A percentile compares a stretch with the other conserved stretches of the same genome.
These are phyloP conservation scores for Neobulgaria alba DNA, from an alignment of 2,329 filamentous ascomycete genomes.

Conservation along the genomic window DNA sequence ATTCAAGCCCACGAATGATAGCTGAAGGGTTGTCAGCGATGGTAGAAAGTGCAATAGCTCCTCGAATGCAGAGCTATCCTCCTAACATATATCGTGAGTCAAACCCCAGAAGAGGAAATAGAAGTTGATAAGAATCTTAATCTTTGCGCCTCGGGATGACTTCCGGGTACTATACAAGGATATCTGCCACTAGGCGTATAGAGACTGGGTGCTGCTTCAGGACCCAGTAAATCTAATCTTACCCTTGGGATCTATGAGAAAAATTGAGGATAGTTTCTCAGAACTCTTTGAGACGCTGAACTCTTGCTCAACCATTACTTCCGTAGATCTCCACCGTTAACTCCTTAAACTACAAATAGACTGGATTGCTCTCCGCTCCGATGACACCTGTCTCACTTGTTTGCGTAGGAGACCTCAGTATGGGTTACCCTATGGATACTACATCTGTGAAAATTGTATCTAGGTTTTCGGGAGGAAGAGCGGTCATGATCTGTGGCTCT, in stretches of 20 bases:
- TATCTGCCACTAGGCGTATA: background rate
- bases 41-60: conserved; percentile 4
- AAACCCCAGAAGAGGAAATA: background rate
- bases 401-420: conserved; percentile 10
- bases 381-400: no score
- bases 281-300: no score
- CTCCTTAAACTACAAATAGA: no score
- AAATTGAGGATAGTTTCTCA: no score
- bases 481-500: conserved; percentile 15
- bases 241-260: background rate
- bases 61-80: conserved; percentile 11
- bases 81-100: conserved; percentile 16
- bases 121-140: background rate
- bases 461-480: conserved; percentile 20
- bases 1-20: background rate
- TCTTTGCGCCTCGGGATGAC: background rate
- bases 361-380: no score
- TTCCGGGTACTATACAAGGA: background rate
- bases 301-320: no score
- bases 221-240: background rate
- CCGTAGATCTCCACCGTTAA: no score
- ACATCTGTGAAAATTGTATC: conserved; percentile 30
- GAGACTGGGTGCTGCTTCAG: background rate
- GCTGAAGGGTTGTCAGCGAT: conserved; percentile 2
- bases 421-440: conserved; percentile 27